These are phyloP conservation scores for Sodiomyces alkalinus DNA, from an alignment of 2,329 filamentous ascomycete genomes.

Conservation along the genomic window DNA sequence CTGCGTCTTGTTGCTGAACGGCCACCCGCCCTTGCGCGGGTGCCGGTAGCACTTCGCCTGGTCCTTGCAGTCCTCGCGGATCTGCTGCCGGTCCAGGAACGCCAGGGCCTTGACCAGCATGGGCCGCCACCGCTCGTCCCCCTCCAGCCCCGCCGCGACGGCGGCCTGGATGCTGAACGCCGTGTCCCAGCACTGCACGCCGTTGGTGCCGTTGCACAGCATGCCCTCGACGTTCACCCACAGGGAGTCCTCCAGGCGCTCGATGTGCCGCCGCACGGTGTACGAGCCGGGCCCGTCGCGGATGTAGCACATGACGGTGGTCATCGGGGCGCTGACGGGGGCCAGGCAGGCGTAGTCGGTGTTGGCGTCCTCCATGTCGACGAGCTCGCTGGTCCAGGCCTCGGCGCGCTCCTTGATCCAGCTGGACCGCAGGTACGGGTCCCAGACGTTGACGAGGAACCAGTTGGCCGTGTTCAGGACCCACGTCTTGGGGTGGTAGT, in stretches of 20 bases:
- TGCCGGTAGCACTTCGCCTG: slow-evolving; percentile 78
- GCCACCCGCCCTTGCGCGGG: slow-evolving; percentile 84
- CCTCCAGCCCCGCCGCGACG: slow-evolving; percentile 63
- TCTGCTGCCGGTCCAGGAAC: slow-evolving; percentile 85
- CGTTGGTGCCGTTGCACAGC: slow-evolving; percentile 91
- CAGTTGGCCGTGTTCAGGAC: slow-evolving; percentile 67
- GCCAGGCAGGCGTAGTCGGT: slow-evolving; percentile 77
- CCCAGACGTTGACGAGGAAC: slow-evolving; percentile 65
- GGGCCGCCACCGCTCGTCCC: slow-evolving; percentile 59
- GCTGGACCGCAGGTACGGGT: slow-evolving; percentile 56
- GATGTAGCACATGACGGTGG: slow-evolving; percentile 74
- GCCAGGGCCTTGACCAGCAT: slow-evolving; percentile 73
- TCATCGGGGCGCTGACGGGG: slow-evolving; percentile 83
- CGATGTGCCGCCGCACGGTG: slow-evolving; percentile 60
- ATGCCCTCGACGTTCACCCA: slow-evolving; percentile 91
- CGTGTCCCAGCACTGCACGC: slow-evolving; percentile 97
- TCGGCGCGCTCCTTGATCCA: slow-evolving; percentile 57
- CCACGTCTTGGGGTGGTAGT: slow-evolving; percentile 88
- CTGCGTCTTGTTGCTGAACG: slow-evolving; percentile 83
- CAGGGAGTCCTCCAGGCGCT: slow-evolving; percentile 70
- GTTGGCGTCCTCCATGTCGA: slow-evolving; percentile 86
- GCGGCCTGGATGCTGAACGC: slow-evolving; percentile 76
- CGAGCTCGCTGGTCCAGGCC: slow-evolving; percentile 65
- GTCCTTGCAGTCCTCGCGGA: slow-evolving; percentile 66
- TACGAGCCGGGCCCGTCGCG: slow-evolving; percentile 63